Conservation (phyloP, 352 stramenopile genomes). For the Phytophthora meadii region DNA sequence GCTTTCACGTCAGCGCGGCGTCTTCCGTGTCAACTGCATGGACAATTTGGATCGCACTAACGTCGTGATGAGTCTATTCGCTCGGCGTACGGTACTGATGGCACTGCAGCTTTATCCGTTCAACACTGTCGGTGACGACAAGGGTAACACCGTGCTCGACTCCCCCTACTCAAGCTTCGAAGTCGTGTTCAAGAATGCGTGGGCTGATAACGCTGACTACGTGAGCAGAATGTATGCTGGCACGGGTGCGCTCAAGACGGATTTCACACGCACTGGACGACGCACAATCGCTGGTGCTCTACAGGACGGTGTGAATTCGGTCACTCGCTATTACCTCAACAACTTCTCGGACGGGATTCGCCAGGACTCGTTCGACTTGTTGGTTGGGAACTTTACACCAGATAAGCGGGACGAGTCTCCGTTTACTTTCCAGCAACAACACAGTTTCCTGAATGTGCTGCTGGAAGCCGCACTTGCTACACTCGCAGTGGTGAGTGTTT, state of each 20-base stretch:
- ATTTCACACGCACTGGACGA: conserved; percentile 96
- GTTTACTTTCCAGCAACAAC: conserved; percentile 87
- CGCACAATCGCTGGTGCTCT: conserved; percentile 92
- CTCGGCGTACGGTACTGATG: conserved; percentile 76
- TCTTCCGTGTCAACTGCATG: conserved; percentile 98
- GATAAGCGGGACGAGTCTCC: conserved; percentile 84
- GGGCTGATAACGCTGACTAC: conserved; percentile 96
- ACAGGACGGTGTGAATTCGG: conserved; percentile 95
- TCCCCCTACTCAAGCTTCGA: conserved; percentile 79
- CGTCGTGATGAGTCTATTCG: conserved; percentile 88
- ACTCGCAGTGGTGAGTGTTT: conserved; percentile 66
- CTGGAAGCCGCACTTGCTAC: conserved; percentile 59
- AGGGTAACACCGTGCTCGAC: conserved; percentile 76
- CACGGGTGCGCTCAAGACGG: conserved; percentile 95
- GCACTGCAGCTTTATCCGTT: conserved; percentile 84
- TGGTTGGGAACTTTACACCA: conserved; percentile 81
- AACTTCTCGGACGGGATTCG: conserved; percentile 95
- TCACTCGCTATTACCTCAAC: conserved; percentile 95
- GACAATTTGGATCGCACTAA: conserved; percentile 97
- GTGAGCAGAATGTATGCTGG: conserved; percentile 95
- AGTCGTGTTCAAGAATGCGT: conserved; percentile 88
- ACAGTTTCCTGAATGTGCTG: conserved; percentile 71
- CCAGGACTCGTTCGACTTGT: conserved; percentile 94
- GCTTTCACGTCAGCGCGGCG: conserved; percentile 81
- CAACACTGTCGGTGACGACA: conserved; percentile 35